Conservation (phyloP, 371 early-diverging fungal species). For the Mortierella sp. region DNA sequence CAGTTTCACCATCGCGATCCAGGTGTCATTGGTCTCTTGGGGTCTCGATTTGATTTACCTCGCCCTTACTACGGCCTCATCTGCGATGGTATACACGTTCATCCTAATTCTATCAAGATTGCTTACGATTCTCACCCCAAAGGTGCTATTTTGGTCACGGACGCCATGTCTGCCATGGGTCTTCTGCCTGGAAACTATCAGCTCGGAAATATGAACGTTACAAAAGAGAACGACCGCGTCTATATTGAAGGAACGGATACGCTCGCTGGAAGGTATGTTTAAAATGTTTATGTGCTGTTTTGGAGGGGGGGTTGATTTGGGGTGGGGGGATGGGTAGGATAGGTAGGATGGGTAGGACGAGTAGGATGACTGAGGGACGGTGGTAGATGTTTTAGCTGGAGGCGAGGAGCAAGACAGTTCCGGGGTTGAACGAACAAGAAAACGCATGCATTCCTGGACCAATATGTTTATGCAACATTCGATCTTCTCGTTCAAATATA, state of each 20-base stretch:
- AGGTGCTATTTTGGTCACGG: slow-evolving; percentile 81
- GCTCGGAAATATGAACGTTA: slow-evolving; percentile 74
- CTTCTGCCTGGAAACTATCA: slow-evolving; percentile 77
- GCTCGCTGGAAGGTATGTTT: slow-evolving; percentile 73
- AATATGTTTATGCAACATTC: slow-evolving; percentile 26
- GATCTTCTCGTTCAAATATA: slow-evolving; percentile 26
- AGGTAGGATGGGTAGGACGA: too few species aligned
- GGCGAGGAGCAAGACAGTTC: background rate
- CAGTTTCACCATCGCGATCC: slow-evolving; percentile 88
- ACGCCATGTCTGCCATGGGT: slow-evolving; percentile 83
- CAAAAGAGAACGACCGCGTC: slow-evolving; percentile 72
- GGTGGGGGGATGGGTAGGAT: background rate
- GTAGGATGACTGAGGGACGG: too few species aligned
- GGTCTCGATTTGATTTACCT: slow-evolving; percentile 65
- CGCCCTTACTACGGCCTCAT: slow-evolving; percentile 85
- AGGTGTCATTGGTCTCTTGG: slow-evolving; percentile 80
- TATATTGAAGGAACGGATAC: slow-evolving; percentile 85
- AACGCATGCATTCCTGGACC: slow-evolving; percentile 4
- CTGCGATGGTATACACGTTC: slow-evolving; percentile 84
- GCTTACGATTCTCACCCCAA: slow-evolving; percentile 82
- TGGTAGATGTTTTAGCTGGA: too few species aligned
- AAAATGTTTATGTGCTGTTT: background rate
- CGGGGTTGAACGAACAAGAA: slow-evolving; percentile 6
- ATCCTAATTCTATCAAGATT: slow-evolving; percentile 83
- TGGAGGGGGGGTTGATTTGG: background rate